Conservation (phyloP, 2,329 filamentous ascomycete genomes). For the Lecanicillium sp. region DNA sequence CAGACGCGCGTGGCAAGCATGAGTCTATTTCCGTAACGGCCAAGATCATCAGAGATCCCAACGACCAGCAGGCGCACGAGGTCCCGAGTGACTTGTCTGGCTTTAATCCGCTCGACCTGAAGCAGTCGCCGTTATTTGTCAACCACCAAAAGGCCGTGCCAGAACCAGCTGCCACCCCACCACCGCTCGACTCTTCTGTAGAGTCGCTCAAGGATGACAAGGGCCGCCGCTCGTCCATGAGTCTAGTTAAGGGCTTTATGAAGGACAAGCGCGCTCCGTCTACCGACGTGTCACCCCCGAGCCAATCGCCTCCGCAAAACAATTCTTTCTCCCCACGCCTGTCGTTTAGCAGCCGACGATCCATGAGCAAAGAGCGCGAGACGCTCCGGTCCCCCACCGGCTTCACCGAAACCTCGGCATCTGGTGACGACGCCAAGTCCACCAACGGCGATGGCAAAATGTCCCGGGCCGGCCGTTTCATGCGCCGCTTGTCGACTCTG, state of each 20-base stretch:
- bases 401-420: slow-evolving; percentile 32
- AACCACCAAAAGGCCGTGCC: slow-evolving; percentile 39
- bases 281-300: slow-evolving; percentile 35
- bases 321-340: slow-evolving; percentile 46
- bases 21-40: slow-evolving; percentile 87
- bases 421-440: slow-evolving; percentile 38
- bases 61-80: slow-evolving; percentile 31
- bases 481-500: slow-evolving; percentile 50
- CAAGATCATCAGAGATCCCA: slow-evolving; percentile 65
- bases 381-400: slow-evolving; percentile 30
- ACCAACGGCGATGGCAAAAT: slow-evolving; percentile 35
- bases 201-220: slow-evolving; percentile 28
- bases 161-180: slow-evolving; percentile 16
- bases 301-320: slow-evolving; percentile 23
- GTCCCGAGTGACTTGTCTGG: slow-evolving; percentile 34
- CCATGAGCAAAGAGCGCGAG: slow-evolving; percentile 31
- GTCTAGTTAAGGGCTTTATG: slow-evolving; percentile 53
- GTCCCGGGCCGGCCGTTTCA: slow-evolving; percentile 48
- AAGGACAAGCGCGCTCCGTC: slow-evolving; percentile 49
- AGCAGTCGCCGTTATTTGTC: slow-evolving; percentile 51
- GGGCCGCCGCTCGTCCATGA: slow-evolving; percentile 50
- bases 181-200: slow-evolving; percentile 19
- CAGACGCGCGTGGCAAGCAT: slow-evolving; percentile 36
- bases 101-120: slow-evolving; percentile 42
- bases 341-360: slow-evolving; percentile 38